phyloP scores from a whole-genome alignment of 1,139 yeast species.

The Debaryomyces psychrophilus region DNA sequence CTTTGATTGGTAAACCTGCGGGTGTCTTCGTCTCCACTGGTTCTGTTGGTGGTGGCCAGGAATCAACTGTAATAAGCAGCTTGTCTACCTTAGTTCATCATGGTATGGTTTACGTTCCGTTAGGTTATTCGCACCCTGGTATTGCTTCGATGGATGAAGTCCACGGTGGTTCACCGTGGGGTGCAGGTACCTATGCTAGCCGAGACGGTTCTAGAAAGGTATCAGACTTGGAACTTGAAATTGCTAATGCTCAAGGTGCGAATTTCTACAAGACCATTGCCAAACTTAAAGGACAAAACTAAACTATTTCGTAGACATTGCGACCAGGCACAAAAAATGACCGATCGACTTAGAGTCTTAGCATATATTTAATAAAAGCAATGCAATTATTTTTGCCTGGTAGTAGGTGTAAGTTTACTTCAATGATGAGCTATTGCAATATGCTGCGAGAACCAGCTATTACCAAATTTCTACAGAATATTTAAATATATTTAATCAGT shows the following conservation, averaged over 20 bases:
- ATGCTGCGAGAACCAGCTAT: neutral
- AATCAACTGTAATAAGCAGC: constrained; percentile 37
- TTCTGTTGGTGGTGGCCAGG: constrained; percentile 46
- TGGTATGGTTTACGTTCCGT: constrained; percentile 42
- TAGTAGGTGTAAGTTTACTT: neutral
- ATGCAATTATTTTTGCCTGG: neutral
- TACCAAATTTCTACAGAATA: neutral
- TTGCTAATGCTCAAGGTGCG: constrained; percentile 39
- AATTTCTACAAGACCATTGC: constrained; percentile 31
- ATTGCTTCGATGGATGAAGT: constrained; percentile 34
- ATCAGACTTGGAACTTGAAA: constrained; percentile 34
- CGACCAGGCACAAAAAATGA: neutral
- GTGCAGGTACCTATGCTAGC: constrained; percentile 45
- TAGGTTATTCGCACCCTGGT: constrained; percentile 38
- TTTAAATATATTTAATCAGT: too few relatives aligned
- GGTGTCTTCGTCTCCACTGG: constrained; percentile 43
- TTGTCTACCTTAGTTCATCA: constrained; percentile 40
- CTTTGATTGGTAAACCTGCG: constrained; percentile 40
- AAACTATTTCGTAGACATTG: neutral
- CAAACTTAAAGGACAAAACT: constrained; percentile 17
- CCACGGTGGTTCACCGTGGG: constrained; percentile 48
- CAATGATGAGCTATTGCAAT: neutral
- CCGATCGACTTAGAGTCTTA: too few relatives aligned
- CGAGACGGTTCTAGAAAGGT: constrained; percentile 42
- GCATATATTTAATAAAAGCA: too few relatives aligned